Evolutionary conservation across 2,329 filamentous ascomycete genomes (phyloP), one percentile per base, ranked within the genome.

Genomic region (Fusarium gaditjirri): DNA sequence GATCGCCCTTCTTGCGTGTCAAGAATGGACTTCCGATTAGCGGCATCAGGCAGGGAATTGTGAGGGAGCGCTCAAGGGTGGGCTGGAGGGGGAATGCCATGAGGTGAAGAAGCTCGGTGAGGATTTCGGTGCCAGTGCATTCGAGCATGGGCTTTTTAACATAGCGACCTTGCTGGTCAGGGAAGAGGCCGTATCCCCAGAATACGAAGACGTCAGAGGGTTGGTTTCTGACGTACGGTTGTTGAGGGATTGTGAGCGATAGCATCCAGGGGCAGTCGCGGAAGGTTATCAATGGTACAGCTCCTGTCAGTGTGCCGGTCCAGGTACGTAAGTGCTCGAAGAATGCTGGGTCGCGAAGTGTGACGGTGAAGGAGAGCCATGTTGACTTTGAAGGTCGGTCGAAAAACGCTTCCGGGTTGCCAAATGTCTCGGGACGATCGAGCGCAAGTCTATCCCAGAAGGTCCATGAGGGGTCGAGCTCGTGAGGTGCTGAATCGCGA

Each of bases 181-280:
- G 75, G 47, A 77, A 77, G 4, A 77, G 61, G 1, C 75, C 75
- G n/a, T 77, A 77, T 1, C 75, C 75, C 75, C 75, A 77, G 47
- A 77, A 77, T 12, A 77, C 61, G 16, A 60, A 76, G n/a, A 77
- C 64, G 6, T 67, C 75, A 0, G 66, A 54, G 1, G 75, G 75
- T 9, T 77, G 75, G 0, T 76, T 74, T 27, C 66, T 77, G 17
- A 77, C 56, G 8, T 77, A 77, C 0, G 75, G 75, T 10, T 77
- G 75, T 12, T 74, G 62, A 0, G 75, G 75, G 3, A 77, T 53
- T 0, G 75, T 77, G 10, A 77, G 54, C 6, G 75, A 77, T 7
- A 77, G 50, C 73, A 77, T 76, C 75, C 75, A 77, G 0, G 75
- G 75, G 19, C 75, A 77, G 46, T 77, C 75, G 2, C 75, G 68